Base-by-base conservation (phyloP, 768 basidiomycete species). In the Calocybe indica region DNA sequence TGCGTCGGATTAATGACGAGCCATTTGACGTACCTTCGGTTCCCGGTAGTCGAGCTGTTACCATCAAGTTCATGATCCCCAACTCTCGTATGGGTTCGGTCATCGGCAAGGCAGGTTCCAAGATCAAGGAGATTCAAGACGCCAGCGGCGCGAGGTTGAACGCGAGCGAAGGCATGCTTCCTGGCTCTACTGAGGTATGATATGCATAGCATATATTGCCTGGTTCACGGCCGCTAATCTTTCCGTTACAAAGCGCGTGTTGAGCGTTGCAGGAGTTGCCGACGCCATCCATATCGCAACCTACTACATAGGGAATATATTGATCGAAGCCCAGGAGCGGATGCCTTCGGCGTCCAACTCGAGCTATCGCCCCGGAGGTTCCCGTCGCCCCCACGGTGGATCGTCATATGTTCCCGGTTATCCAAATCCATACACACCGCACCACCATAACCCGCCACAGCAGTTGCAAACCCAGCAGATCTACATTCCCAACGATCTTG, bases 91-190 rank as follows among this genome's bases (percentile, higher is more conserved):
- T 98, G 95, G 95, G 95, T 37, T 96, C 93, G 12, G 92, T 97
- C 51, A 99, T 99, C 59, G 96, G 96, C 48, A 98, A 96, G 66
- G 89, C 87, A 53, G 96, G 96, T 31, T 85, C 86, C 34, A 99
- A 99, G 68, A 99, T 99, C 65, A 97, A 97, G 73, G 96, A 99
- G 70, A 99, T 99, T 54, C 96, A 99, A 63, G 96, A 99, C 59
- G 96, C 96, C 28, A 92, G 89, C 53, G 96, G 96, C 33, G 96
- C 96, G 11, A 74, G 93, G 52, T 71, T 99, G 56, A 98, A 98
- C 61, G 96, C 96, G 14, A 92, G 89, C 59, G 96, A 98, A 67
- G 89, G 92, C 45, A 96, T 98, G 94, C 78, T 99, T 30, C 95
- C 96, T 1, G 96, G 96, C 11, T 96, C 92, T n/a, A 98, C 95